Evolutionary conservation across 345 rosid genomes (phyloP), one percentile per base, ranked within the genome.

Genomic region (Toxicodendron radicans): DNA sequence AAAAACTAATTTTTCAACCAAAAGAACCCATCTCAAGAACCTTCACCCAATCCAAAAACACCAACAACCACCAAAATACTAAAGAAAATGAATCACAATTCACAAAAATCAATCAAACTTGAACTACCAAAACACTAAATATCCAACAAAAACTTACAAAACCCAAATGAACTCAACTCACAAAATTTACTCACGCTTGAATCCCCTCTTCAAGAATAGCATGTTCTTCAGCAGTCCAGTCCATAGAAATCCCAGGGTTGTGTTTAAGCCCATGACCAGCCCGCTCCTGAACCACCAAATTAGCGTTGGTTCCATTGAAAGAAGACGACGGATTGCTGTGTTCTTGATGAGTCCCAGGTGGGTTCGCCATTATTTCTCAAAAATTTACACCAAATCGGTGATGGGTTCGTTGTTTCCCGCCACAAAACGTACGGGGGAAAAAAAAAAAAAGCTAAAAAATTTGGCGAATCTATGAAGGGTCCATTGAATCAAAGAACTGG

Each of bases 161-260:
- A 18, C 21, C 54, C 43, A 46, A 53, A 45, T 16, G 7, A 68
- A 66, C 57, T 35, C 27, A 75, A 46, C 71, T 56, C 46, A 56
- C 38, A 66, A 53, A 38, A 10, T 7, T 58, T 8, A 81, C 94
- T 80, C 64, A 90, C 94, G 71, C 53, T 33, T 65, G 68, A 20
- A 87, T 72, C 24, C 83, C 86, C 4, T 82, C 86, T 61, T 90
- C 91, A 49, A 90, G 85, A 10, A 86, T 66, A 24, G 78, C 72
- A 73, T 87, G 91, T 78, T 90, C 94, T 16, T 87, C 86, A 6
- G 68, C 0, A 49, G 76, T 80, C 94, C 94, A 90, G 46, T 90
- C 89, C 49, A 73, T 35, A 49, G 91, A 85, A 72, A 90, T 83
- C 24, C 89, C 91, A 1, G 90, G 94, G 73, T 87, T 90, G 70